Base-by-base conservation (phyloP, 805 yeast genomes). In the Starmerella stigmatis region DNA sequence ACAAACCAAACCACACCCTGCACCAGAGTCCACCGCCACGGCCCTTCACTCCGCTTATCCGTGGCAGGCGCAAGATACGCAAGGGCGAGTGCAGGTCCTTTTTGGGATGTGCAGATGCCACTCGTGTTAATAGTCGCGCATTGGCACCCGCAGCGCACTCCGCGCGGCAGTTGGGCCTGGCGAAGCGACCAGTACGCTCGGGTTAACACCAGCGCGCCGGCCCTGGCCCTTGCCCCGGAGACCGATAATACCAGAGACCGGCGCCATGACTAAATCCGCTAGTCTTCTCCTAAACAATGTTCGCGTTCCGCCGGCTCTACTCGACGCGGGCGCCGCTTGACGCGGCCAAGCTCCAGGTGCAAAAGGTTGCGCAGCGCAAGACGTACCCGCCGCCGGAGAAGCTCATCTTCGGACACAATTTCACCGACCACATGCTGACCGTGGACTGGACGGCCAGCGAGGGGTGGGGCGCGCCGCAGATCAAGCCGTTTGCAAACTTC, bases 401-500 rank as follows among this genome's bases (percentile, higher is more conserved):
- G 56, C 71, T 82, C 51, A 76, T 75, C 33, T 82, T 82, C 60
- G 92, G 89, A 50, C 72, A 76, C 55, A 60, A 76, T 4, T 86
- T 88, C 72, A 82, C 96, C 43, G 76, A 77, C 60, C 97, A 89
- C 63, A 89, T 89, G 85, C 69, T 89, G 61, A 76, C 81, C 57
- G 67, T 86, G 42, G 86, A 85, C 61, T 92, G 96, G 95, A 75
- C 76, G 48, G 69, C 69, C 25, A 70, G 71, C 45, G 60, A 66
- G 3, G 97, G 97, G 41, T 89, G 98, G 98, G 81, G 69, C 10
- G 65, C 75, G n/a, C 97, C 98, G 36, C 75, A 75, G 61, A 88
- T 89, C 63, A 75, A 75, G 54, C 96, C 97, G 20, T 86, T 84
- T 62, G 88, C 80, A 43, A 76, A 76, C 41, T 67, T 89, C 44